phyloP scores from a whole-genome alignment of 345 rosid species.

The Euclidium syriacum region DNA sequence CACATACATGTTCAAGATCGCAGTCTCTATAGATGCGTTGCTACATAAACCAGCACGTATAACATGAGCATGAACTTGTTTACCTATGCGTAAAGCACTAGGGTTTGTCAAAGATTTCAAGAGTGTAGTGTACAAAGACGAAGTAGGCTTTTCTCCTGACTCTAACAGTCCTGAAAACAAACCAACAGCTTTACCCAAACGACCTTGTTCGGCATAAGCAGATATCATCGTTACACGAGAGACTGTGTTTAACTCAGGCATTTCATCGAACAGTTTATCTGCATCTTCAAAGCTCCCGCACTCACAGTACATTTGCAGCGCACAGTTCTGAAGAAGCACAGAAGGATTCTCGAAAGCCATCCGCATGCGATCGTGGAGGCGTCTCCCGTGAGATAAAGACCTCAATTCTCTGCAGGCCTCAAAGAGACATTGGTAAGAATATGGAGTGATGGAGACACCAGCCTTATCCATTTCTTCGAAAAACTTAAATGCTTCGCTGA shows the following conservation, averaged over 20 bases:
- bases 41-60: slow-evolving; percentile 42
- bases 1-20: slow-evolving; percentile 53
- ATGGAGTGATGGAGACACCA: slow-evolving; percentile 38
- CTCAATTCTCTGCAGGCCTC: slow-evolving; percentile 39
- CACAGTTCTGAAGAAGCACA: slow-evolving; percentile 40
- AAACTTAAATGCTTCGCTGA: slow-evolving; percentile 57
- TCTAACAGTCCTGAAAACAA: slow-evolving; percentile 40
- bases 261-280: slow-evolving; percentile 51
- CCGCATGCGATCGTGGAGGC: slow-evolving; percentile 38
- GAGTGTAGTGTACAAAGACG: slow-evolving; percentile 37
- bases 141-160: slow-evolving; percentile 32
- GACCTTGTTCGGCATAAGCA: slow-evolving; percentile 40
- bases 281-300: slow-evolving; percentile 60
- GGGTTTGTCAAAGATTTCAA: slow-evolving; percentile 41
- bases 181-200: slow-evolving; percentile 34
- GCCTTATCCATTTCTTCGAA: slow-evolving; percentile 49
- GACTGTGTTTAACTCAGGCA: slow-evolving; percentile 39
- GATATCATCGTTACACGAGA: slow-evolving; percentile 50
- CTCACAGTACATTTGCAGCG: slow-evolving; percentile 44
- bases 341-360: slow-evolving; percentile 28
- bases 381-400: slow-evolving; percentile 44
- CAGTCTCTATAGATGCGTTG: slow-evolving; percentile 34
- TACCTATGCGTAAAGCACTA: slow-evolving; percentile 42
- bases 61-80: slow-evolving; percentile 54
- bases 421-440: slow-evolving; percentile 42